phyloP scores from a whole-genome alignment of 108 stramenopile genomes.

The Skeletonema marinoi region DNA sequence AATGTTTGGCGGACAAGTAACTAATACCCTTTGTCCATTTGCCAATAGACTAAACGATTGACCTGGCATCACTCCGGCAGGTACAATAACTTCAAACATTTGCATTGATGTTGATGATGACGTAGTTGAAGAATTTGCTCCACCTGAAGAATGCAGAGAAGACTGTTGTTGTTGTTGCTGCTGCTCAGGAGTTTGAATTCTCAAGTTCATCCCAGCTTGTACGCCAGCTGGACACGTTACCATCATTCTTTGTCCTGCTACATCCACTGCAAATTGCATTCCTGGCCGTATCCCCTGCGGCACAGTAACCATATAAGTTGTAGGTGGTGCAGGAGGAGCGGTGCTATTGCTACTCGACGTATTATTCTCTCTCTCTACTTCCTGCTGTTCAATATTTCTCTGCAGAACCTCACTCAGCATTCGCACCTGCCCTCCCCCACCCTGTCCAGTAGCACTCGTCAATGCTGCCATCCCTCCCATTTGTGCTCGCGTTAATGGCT shows the following conservation, averaged over 20 bases:
- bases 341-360: conserved; percentile 26
- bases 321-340: conserved; percentile 25
- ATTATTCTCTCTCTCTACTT: background rate
- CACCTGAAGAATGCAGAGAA: background rate
- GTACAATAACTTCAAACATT: conserved; percentile 90
- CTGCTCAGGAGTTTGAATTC: conserved; percentile 74
- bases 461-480: conserved; percentile 57
- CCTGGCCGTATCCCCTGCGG: conserved; percentile 78
- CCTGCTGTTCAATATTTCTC: conserved; percentile 39
- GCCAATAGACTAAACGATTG: conserved; percentile 90
- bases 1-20: conserved; percentile 90
- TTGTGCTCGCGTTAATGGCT: conserved; percentile 57
- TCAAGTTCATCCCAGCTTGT: conserved; percentile 80
- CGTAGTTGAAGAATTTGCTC: background rate
- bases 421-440: conserved; percentile 62
- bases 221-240: conserved; percentile 80
- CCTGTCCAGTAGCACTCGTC: conserved; percentile 50
- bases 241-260: conserved; percentile 81
- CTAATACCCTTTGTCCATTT: conserved; percentile 88
- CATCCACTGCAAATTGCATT: conserved; percentile 82
- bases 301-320: conserved; percentile 85
- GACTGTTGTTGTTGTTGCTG: conserved; percentile 17
- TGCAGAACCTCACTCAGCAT: conserved; percentile 65
- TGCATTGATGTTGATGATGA: conserved; percentile 51
- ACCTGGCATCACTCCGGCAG: conserved; percentile 78